Evolutionary conservation across 2,329 filamentous ascomycete species (phyloP).

Genomic region (Fusarium pseudoanthophilum): DNA sequence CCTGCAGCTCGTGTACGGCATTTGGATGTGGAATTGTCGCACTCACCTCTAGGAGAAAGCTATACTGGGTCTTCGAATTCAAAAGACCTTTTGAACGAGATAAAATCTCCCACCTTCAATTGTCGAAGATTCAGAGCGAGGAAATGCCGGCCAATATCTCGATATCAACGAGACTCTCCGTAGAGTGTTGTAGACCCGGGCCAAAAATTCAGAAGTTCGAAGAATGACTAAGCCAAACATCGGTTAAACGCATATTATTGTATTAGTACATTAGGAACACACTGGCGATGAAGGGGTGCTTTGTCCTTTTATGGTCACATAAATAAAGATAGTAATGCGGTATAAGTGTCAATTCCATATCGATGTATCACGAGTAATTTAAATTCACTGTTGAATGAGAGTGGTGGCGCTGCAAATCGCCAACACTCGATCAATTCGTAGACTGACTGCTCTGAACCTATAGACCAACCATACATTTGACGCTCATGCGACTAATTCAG

Average conservation of each 20-base stretch:
- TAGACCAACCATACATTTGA: not conserved
- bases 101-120: constrained; percentile 2
- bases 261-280: constrained; percentile 21
- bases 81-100: not conserved
- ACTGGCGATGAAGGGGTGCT: not conserved
- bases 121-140: constrained; percentile 18
- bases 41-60: constrained; percentile 28
- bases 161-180: constrained; percentile 15
- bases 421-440: not conserved
- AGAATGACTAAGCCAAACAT: constrained; percentile 36
- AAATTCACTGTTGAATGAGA: not conserved
- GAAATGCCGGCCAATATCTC: constrained; percentile 23
- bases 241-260: constrained; percentile 9
- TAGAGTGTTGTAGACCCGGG: constrained; percentile 5
- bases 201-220: constrained; percentile 40
- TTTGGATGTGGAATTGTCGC: not conserved
- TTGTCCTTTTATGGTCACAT: not conserved
- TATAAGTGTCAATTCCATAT: not conserved
- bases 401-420: not conserved
- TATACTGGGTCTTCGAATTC: not conserved
- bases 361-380: not conserved
- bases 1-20: not conserved
- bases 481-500: not conserved
- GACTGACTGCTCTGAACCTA: not conserved
- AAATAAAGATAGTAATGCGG: not conserved